Percentiles rank a stretch among this genome's conserved stretches.
Conservation (phyloP, 352 stramenopile genomes). For the Phytophthora pluvialis region DNA sequence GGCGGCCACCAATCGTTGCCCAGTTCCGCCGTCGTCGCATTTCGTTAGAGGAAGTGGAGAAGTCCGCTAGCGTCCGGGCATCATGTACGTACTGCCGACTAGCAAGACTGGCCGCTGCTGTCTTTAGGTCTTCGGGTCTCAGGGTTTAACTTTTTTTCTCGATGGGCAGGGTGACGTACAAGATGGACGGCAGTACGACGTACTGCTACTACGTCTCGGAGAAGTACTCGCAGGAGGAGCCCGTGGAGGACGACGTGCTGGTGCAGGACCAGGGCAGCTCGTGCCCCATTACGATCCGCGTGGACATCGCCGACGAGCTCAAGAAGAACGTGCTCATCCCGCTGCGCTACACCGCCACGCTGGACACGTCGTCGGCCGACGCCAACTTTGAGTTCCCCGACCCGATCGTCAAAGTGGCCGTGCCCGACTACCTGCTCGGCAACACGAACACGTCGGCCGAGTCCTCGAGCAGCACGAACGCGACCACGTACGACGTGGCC, state of each 20-base stretch:
- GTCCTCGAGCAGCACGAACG: slow-evolving; percentile 33
- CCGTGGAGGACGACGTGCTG: slow-evolving; percentile 52
- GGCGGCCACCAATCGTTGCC: slow-evolving; percentile 3
- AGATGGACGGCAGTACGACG: slow-evolving; percentile 79
- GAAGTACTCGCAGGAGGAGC: slow-evolving; percentile 61
- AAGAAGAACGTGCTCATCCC: slow-evolving; percentile 56
- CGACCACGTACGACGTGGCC: slow-evolving; percentile 59
- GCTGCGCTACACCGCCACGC: slow-evolving; percentile 67
- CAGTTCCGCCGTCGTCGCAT: slow-evolving; percentile 10
- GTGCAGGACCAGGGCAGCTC: slow-evolving; percentile 40
- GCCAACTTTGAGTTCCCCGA: slow-evolving; percentile 64
- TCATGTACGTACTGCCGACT: slow-evolving; percentile 32
- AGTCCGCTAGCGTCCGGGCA: slow-evolving; percentile 19
- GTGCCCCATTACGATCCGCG: slow-evolving; percentile 72
- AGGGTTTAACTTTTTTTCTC: slow-evolving; percentile 1
- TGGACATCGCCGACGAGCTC: slow-evolving; percentile 61
- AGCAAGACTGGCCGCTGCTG: background rate
- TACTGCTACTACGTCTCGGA: slow-evolving; percentile 84
- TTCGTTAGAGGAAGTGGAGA: slow-evolving; percentile 7
- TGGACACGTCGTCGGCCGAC: slow-evolving; percentile 53
- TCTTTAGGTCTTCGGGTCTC: slow-evolving; percentile 6
- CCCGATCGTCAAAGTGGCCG: slow-evolving; percentile 45
- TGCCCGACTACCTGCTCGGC: slow-evolving; percentile 50
- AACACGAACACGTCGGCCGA: slow-evolving; percentile 36
- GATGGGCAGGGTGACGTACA: slow-evolving; percentile 54